These are phyloP conservation scores for Paraphaeosphaeria sporulosa DNA, from an alignment of 2,329 filamentous ascomycete genomes.

Conservation along the genomic window DNA sequence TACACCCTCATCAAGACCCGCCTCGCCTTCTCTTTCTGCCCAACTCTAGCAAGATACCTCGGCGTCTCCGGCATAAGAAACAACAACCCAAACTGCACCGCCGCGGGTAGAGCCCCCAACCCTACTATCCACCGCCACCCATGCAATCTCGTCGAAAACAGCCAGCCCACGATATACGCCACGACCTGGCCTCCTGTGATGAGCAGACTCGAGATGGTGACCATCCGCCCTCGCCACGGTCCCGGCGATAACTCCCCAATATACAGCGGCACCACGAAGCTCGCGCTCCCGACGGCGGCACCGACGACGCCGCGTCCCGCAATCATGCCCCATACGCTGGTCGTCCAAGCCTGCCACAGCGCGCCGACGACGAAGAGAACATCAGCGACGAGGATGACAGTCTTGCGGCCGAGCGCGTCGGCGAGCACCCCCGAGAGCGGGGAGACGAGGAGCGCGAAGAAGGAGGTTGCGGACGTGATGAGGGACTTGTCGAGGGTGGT, in stretches of 20 bases:
- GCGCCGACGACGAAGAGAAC: slow-evolving; percentile 74
- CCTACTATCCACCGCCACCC: slow-evolving; percentile 96
- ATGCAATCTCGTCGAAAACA: slow-evolving; percentile 61
- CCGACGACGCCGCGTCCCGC: slow-evolving; percentile 74
- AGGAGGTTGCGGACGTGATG: slow-evolving; percentile 65
- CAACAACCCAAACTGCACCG: slow-evolving; percentile 73
- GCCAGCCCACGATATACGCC: slow-evolving; percentile 85
- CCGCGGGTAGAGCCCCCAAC: slow-evolving; percentile 78
- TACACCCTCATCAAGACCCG: slow-evolving; percentile 71
- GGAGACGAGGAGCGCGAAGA: slow-evolving; percentile 65
- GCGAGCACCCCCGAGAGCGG: slow-evolving; percentile 65
- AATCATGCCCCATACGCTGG: slow-evolving; percentile 70
- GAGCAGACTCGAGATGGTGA: slow-evolving; percentile 83
- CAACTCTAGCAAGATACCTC: slow-evolving; percentile 80
- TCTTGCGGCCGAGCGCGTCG: slow-evolving; percentile 83
- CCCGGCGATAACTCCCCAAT: slow-evolving; percentile 86
- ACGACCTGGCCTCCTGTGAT: slow-evolving; percentile 89
- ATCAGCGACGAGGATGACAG: slow-evolving; percentile 72
- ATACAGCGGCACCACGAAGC: slow-evolving; percentile 78
- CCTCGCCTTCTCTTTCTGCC: slow-evolving; percentile 67
- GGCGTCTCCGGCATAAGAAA: slow-evolving; percentile 85
- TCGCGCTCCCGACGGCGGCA: slow-evolving; percentile 75
- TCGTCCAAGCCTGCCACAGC: slow-evolving; percentile 67
- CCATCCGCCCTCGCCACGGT: slow-evolving; percentile 76
- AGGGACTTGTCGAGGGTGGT: slow-evolving; percentile 65